A percentile compares a stretch with the other conserved stretches of the same genome.
phyloP scores from a whole-genome alignment of 805 yeast genomes.

The Myxozyma monticola region DNA sequence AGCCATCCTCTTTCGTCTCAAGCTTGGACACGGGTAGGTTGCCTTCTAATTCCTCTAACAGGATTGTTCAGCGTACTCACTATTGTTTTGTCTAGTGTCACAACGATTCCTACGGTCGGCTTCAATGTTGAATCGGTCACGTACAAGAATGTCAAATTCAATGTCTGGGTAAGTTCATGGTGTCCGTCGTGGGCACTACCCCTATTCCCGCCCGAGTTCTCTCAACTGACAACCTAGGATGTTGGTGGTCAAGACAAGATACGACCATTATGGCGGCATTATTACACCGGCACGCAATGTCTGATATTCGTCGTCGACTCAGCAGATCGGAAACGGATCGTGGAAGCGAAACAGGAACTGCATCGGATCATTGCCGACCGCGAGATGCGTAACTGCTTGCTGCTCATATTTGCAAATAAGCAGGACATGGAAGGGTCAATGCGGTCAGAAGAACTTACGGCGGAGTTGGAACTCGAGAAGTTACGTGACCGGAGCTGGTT shows the following conservation, averaged over 20 bases:
- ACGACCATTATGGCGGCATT: conserved; percentile 98
- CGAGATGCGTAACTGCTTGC: conserved; percentile 93
- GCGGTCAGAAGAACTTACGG: conserved; percentile 98
- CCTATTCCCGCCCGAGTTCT: neutral
- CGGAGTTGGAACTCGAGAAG: conserved; percentile 93
- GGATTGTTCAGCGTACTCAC: too few species aligned
- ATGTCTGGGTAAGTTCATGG: conserved; percentile 59
- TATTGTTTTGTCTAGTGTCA: conserved; percentile 28
- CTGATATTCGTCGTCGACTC: conserved; percentile 97
- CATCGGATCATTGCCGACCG: conserved; percentile 98
- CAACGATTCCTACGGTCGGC: conserved; percentile 68
- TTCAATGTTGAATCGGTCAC: conserved; percentile 87
- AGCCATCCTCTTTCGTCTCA: conserved; percentile 73
- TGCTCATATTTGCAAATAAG: conserved; percentile 95
- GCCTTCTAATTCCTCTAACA: too few species aligned
- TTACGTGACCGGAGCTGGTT: conserved; percentile 99
- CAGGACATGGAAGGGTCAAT: conserved; percentile 99
- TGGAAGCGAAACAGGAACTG: conserved; percentile 97
- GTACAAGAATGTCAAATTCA: conserved; percentile 75
- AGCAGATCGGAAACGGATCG: conserved; percentile 95
- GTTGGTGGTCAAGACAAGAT: conserved; percentile 99
- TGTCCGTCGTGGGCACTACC: neutral
- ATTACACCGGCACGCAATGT: conserved; percentile 98
- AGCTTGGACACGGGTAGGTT: conserved; percentile 23
- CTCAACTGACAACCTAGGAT: conserved; percentile 52